Conservation (phyloP, 78 protist genomes). For the Corallochytrium limacisporum region DNA sequence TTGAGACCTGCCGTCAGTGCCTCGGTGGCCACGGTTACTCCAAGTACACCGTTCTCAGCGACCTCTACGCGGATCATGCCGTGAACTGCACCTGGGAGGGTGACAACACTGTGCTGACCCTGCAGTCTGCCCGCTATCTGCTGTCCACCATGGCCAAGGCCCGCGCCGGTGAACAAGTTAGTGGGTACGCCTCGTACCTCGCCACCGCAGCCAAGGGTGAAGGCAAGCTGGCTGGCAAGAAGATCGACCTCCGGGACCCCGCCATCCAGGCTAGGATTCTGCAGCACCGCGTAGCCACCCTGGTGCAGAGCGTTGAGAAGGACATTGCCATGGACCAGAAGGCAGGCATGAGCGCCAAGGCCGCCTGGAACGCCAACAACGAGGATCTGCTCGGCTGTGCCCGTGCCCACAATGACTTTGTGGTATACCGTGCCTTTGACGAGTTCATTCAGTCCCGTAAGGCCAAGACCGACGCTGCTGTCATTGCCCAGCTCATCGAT, state of each 20-base stretch:
- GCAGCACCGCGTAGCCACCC: no score
- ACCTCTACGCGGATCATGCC: background rate
- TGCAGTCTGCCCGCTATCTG: constrained; percentile 40
- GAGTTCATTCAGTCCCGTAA: no score
- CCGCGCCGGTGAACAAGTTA: no score
- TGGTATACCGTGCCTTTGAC: background rate
- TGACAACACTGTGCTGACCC: constrained; percentile 6
- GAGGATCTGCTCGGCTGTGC: background rate
- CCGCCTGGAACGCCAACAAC: background rate
- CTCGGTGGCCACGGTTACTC: constrained; percentile 59
- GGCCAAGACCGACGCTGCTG: no score
- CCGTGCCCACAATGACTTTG: background rate
- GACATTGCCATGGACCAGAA: background rate
- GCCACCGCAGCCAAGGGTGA: no score
- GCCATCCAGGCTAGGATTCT: background rate
- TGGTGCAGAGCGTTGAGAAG: background rate
- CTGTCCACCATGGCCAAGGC: constrained; percentile 1
- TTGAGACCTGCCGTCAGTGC: constrained; percentile 32
- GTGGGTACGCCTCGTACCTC: no score
- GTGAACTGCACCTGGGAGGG: constrained; percentile 9
- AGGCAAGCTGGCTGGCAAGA: background rate
- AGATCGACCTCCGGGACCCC: background rate
- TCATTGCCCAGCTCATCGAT: no score
- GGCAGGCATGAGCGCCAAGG: background rate
- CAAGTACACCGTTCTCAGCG: background rate